These are phyloP conservation scores for Barnettozyma pratensis DNA, from an alignment of 805 yeast genomes.

Conservation along the genomic window DNA sequence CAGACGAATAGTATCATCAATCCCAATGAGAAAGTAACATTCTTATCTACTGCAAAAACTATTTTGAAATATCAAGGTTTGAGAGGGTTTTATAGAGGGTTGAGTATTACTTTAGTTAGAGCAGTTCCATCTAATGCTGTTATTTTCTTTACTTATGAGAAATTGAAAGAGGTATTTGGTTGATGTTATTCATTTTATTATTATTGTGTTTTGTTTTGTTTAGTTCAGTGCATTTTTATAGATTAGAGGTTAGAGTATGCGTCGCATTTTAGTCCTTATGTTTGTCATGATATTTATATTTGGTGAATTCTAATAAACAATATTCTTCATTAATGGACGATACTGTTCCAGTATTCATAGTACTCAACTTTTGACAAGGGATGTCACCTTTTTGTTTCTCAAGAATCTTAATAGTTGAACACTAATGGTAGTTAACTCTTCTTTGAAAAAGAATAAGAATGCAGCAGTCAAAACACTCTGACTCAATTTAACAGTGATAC, in stretches of 20 bases:
- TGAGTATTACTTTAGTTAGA: constrained; percentile 74
- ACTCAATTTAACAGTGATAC: constrained; percentile 69
- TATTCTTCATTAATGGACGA: too few species aligned
- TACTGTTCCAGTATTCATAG: too few species aligned
- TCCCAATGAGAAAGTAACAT: constrained; percentile 24
- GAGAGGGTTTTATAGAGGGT: constrained; percentile 72
- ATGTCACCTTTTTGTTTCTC: constrained; percentile 9
- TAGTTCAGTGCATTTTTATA: too few species aligned
- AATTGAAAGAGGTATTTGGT: constrained; percentile 35
- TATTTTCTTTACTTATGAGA: constrained; percentile 77
- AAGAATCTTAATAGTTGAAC: constrained; percentile 46
- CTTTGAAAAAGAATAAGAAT: constrained; percentile 84
- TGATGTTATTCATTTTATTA: not conserved
- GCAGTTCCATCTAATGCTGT: constrained; percentile 89
- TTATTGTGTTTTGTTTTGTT: not conserved
- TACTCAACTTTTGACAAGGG: not conserved
- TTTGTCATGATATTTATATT: too few species aligned
- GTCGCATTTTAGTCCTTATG: too few species aligned
- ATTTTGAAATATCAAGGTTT: constrained; percentile 55
- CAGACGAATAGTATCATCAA: constrained; percentile 52
- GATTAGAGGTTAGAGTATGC: too few species aligned
- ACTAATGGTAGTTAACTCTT: constrained; percentile 64
- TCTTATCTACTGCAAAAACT: constrained; percentile 33
- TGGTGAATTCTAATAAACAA: too few species aligned
- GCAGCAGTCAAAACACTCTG: constrained; percentile 90